Conservation (phyloP, 2,329 filamentous ascomycete species). For the Boeremia exigua region DNA sequence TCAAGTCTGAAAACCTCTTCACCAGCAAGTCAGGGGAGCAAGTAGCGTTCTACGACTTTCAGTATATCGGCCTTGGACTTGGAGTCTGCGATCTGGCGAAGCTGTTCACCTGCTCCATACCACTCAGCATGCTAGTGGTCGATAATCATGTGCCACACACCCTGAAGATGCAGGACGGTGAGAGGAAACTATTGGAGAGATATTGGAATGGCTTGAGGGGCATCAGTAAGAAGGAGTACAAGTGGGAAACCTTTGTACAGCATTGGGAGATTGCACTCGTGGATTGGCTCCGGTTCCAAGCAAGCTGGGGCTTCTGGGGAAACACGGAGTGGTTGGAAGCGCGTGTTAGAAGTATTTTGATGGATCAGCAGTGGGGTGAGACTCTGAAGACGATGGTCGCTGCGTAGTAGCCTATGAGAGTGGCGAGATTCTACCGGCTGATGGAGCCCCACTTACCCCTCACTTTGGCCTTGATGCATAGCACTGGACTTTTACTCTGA, state of each 20-base stretch:
- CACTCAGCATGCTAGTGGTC: conserved; percentile 57
- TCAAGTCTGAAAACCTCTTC: conserved; percentile 73
- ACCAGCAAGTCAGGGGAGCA: conserved; percentile 56
- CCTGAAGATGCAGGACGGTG: conserved; percentile 59
- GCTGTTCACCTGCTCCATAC: conserved; percentile 70
- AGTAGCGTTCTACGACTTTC: conserved; percentile 73
- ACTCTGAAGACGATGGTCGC: conserved; percentile 12
- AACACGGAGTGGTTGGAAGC: conserved; percentile 46
- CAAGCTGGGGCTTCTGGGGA: conserved; percentile 48
- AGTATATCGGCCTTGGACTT: conserved; percentile 69
- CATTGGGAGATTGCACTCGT: conserved; percentile 73
- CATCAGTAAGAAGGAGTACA: conserved; percentile 52
- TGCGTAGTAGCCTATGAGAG: not conserved
- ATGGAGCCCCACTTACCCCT: conserved; percentile 12
- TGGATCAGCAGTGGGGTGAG: conserved; percentile 30
- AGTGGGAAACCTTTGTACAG: conserved; percentile 60
- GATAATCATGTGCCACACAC: conserved; percentile 42
- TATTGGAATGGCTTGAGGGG: conserved; percentile 55
- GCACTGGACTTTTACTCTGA: too few relatives aligned
- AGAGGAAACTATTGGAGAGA: conserved; percentile 57
- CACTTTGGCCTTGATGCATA: not conserved
- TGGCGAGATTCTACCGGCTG: not conserved
- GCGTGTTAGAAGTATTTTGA: conserved; percentile 36
- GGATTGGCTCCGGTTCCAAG: conserved; percentile 64
- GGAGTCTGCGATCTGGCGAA: conserved; percentile 72